Evolutionary conservation across 2,329 filamentous ascomycete genomes (phyloP).

Genomic region (Cladosporium sp.): DNA sequence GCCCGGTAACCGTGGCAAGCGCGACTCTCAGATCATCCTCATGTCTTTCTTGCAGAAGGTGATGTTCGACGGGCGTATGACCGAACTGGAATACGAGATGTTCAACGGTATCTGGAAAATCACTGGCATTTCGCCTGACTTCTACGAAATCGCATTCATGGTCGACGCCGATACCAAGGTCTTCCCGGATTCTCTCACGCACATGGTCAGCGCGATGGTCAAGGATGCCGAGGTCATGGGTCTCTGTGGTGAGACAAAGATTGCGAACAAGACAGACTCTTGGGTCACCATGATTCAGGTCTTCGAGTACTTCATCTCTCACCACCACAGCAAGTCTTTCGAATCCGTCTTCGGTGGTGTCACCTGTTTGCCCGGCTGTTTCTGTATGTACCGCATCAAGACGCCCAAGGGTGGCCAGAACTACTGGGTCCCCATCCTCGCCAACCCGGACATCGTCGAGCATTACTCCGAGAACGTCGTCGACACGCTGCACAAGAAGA

Average conservation of each 20-base stretch:
- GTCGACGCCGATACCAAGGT: slow-evolving; percentile 99
- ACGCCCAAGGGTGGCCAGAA: slow-evolving; percentile 96
- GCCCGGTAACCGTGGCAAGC: slow-evolving; percentile 95
- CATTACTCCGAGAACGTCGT: slow-evolving; percentile 99
- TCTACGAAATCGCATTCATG: slow-evolving; percentile 97
- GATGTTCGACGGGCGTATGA: slow-evolving; percentile 99
- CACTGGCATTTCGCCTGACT: slow-evolving; percentile 95
- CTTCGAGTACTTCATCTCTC: slow-evolving; percentile 98
- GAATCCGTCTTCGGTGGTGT: slow-evolving; percentile 99
- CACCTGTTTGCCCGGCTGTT: slow-evolving; percentile 95
- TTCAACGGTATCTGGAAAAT: slow-evolving; percentile 99
- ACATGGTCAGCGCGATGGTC: slow-evolving; percentile 99
- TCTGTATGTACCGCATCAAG: slow-evolving; percentile 99
- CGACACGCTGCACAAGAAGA: slow-evolving; percentile 97
- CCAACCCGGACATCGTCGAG: slow-evolving; percentile 96
- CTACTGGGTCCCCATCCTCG: slow-evolving; percentile 98
- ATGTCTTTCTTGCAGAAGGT: slow-evolving; percentile 99
- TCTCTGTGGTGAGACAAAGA: slow-evolving; percentile 98
- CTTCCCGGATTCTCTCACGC: slow-evolving; percentile 94
- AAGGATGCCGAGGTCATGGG: slow-evolving; percentile 99
- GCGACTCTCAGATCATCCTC: slow-evolving; percentile 96
- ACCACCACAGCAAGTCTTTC: slow-evolving; percentile 94
- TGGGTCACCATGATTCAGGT: slow-evolving; percentile 99
- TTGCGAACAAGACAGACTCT: slow-evolving; percentile 90
- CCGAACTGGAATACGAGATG: slow-evolving; percentile 98